These are phyloP conservation scores for Penicillium roqueforti DNA, from an alignment of 495 filamentous ascomycete genomes.

Conservation along the genomic window DNA sequence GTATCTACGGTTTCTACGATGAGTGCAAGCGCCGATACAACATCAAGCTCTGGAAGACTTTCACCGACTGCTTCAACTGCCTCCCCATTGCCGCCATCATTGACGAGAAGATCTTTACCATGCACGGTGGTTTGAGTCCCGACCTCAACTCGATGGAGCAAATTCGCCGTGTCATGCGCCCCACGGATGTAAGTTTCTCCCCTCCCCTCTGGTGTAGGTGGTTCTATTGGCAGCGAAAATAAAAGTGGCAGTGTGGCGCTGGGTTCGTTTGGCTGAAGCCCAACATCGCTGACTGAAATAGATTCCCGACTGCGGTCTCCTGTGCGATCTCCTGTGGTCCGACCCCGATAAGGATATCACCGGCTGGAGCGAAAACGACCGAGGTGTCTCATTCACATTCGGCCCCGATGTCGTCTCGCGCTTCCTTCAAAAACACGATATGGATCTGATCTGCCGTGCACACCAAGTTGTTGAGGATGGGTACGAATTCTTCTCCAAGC, in stretches of 20 bases:
- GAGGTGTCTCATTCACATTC: conserved; percentile 98
- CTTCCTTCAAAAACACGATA: conserved; percentile 99
- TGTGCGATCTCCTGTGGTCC: conserved; percentile 97
- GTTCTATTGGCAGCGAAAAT: conserved; percentile 1
- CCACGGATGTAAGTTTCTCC: conserved; percentile 79
- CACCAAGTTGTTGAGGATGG: conserved; percentile 99
- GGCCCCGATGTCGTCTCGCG: conserved; percentile 98
- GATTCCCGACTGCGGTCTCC: conserved; percentile 97
- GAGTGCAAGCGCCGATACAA: conserved; percentile 99
- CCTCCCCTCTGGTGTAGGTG: conserved; percentile 6
- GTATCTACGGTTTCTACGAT: conserved; percentile 99
- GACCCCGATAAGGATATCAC: conserved; percentile 99
- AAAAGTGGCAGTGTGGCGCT: conserved; percentile 28
- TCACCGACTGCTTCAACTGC: conserved; percentile 99
- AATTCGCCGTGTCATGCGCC: conserved; percentile 97
- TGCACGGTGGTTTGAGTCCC: conserved; percentile 97
- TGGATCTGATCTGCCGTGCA: conserved; percentile 98
- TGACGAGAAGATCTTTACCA: conserved; percentile 99
- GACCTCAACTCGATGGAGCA: conserved; percentile 99
- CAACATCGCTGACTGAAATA: conserved; percentile 54
- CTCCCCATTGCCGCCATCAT: conserved; percentile 99
- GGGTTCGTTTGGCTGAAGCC: conserved; percentile 35
- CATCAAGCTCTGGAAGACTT: conserved; percentile 99
- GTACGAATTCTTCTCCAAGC: conserved; percentile 99
- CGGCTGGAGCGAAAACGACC: conserved; percentile 99